A percentile compares a stretch with the other conserved stretches of the same genome.
Conservation (phyloP, 495 filamentous ascomycete species). For the Talaromyces liani region DNA sequence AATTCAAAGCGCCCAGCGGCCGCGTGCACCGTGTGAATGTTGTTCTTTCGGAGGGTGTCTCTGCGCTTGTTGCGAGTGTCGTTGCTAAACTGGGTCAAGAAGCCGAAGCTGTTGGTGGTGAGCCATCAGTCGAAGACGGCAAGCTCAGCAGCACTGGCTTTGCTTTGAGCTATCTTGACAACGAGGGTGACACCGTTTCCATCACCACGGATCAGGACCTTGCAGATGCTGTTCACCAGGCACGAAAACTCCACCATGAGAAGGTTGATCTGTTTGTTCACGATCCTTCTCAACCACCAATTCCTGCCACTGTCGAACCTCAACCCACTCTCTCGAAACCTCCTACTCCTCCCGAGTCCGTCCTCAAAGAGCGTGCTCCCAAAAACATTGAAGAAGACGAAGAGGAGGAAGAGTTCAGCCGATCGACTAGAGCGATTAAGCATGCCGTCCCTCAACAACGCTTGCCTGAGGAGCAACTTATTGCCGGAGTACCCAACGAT, state of each 20-base stretch:
- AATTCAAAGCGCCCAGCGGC: conserved; percentile 97
- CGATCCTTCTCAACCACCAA: conserved; percentile 78
- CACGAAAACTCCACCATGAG: conserved; percentile 66
- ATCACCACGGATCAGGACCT: conserved; percentile 95
- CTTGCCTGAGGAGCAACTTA: conserved; percentile 62
- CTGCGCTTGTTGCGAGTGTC: conserved; percentile 71
- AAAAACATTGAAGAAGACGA: conserved; percentile 35
- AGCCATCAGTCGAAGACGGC: conserved; percentile 65
- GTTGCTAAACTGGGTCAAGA: conserved; percentile 83
- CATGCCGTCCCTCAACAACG: conserved; percentile 34
- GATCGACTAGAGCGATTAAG: conserved; percentile 16
- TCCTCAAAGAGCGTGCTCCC: conserved; percentile 51
- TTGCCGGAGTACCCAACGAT: conserved; percentile 92
- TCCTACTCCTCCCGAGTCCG: conserved; percentile 48
- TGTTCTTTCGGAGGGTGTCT: conserved; percentile 68
- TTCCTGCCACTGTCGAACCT: conserved; percentile 59
- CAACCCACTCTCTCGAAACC: conserved; percentile 51
- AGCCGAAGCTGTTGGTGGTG: conserved; percentile 77
- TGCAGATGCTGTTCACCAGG: conserved; percentile 78
- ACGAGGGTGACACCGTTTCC: conserved; percentile 94
- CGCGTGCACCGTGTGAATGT: conserved; percentile 91
- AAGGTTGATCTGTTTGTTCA: conserved; percentile 98
- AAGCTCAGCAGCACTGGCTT: conserved; percentile 74
- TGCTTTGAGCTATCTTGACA: conserved; percentile 92
- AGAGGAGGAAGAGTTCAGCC: conserved; percentile 51